These are phyloP conservation scores for Phoma sp. DNA, from an alignment of 2,329 filamentous ascomycete genomes.

Conservation along the genomic window DNA sequence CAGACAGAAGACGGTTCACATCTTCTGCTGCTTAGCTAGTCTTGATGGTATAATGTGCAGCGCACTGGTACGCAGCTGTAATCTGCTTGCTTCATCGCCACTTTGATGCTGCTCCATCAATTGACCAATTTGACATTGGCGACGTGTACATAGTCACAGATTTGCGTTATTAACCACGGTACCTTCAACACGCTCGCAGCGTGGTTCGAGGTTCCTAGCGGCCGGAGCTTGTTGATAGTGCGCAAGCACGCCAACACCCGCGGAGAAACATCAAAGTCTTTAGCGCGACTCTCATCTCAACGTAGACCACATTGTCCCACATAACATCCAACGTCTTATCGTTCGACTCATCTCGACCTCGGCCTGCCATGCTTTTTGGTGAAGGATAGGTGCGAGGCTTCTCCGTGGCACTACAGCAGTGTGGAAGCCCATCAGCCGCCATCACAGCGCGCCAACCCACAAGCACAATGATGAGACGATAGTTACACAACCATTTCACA, in stretches of 20 bases:
- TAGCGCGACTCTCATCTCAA: slow-evolving; percentile 6
- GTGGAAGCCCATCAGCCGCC: neutral
- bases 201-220: neutral
- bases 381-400: neutral
- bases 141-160: neutral
- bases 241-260: slow-evolving; percentile 15
- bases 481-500: slow-evolving; percentile 6
- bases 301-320: slow-evolving; percentile 6
- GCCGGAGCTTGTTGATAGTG: slow-evolving; percentile 2
- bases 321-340: slow-evolving; percentile 19
- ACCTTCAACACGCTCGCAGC: neutral
- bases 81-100: too few species aligned
- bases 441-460: neutral
- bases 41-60: neutral
- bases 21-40: too few species aligned
- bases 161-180: neutral
- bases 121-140: too few species aligned
- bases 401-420: slow-evolving; percentile 4
- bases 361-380: neutral
- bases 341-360: slow-evolving; percentile 1
- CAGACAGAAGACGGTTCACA: neutral
- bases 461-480: slow-evolving; percentile 1
- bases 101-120: neutral
- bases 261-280: slow-evolving; percentile 25
- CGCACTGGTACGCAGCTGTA: too few species aligned